Evolutionary conservation across 331 rosid genomes (phyloP).

Genomic region (Quercus lobata): DNA sequence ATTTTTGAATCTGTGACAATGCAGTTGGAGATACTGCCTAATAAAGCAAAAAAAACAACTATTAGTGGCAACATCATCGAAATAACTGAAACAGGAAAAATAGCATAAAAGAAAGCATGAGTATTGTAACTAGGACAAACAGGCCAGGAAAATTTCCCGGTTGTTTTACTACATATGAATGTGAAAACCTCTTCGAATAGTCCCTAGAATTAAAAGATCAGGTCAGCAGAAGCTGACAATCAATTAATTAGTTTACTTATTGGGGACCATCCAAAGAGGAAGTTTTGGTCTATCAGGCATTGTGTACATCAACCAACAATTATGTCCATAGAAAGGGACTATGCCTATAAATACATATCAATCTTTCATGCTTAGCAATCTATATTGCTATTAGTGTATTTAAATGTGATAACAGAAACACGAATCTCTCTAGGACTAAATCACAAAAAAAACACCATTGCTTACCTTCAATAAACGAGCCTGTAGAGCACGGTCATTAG

Average conservation of each 20-base stretch:
- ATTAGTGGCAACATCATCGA: constrained; percentile 8
- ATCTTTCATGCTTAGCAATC: not conserved
- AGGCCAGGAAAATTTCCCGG: not conserved
- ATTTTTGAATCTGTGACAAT: constrained; percentile 74
- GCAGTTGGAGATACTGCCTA: constrained; percentile 67
- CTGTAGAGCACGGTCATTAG: constrained; percentile 62
- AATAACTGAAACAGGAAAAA: constrained; percentile 10
- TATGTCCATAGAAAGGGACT: not conserved
- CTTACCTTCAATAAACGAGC: constrained; percentile 67
- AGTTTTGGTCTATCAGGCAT: not conserved
- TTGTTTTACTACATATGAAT: not conserved
- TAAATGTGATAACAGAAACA: not conserved
- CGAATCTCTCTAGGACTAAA: constrained; percentile 7
- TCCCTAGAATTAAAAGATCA: constrained; percentile 1
- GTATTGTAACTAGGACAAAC: not conserved
- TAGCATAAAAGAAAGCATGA: not conserved
- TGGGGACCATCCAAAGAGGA: not conserved
- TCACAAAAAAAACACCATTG: not conserved
- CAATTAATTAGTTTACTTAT: not conserved
- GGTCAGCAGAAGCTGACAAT: not conserved
- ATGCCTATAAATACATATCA: not conserved
- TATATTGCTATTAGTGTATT: not conserved
- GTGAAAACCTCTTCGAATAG: not conserved
- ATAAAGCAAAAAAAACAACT: not conserved
- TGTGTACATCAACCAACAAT: not conserved